A percentile compares a stretch with the other conserved stretches of the same genome.
These are phyloP conservation scores for Gymnopilus junonius DNA, from an alignment of 768 basidiomycete species.

Conservation along the genomic window DNA sequence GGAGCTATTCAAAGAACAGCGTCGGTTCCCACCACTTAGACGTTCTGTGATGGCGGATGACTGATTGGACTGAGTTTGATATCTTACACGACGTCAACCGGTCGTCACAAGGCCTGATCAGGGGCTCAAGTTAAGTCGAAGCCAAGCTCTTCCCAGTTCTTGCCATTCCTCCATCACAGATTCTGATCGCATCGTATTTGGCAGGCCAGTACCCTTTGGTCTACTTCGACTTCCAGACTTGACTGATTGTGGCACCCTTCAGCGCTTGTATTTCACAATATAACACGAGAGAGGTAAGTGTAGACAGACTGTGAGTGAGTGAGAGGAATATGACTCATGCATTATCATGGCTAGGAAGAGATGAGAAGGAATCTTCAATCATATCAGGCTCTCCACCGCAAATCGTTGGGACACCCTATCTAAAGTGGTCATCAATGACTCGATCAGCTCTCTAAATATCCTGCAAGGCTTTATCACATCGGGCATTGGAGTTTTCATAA, in stretches of 20 bases:
- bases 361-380: not conserved
- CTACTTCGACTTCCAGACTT: constrained; percentile 26
- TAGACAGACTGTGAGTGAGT: constrained; percentile 23
- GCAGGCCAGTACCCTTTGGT: constrained; percentile 23
- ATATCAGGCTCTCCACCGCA: constrained; percentile 2
- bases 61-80: constrained; percentile 25
- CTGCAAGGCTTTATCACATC: constrained; percentile 20
- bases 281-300: constrained; percentile 13
- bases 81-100: constrained; percentile 30
- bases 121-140: constrained; percentile 33
- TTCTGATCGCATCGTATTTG: constrained; percentile 32
- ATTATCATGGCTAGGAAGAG: not conserved
- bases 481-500: constrained; percentile 19
- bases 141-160: constrained; percentile 27
- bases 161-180: constrained; percentile 27
- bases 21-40: constrained; percentile 25
- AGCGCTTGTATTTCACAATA: constrained; percentile 24
- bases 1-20: constrained; percentile 19
- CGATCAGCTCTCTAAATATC: constrained; percentile 22
- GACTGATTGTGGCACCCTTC: constrained; percentile 44
- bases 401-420: not conserved
- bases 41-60: constrained; percentile 29
- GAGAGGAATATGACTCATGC: not conserved
- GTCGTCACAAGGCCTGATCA: constrained; percentile 39
- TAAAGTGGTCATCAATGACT: constrained; percentile 18